Percentiles rank a stretch among this genome's conserved stretches.
Conservation (phyloP, 2,329 filamentous ascomycete species). For the Myrmaecium sp. region DNA sequence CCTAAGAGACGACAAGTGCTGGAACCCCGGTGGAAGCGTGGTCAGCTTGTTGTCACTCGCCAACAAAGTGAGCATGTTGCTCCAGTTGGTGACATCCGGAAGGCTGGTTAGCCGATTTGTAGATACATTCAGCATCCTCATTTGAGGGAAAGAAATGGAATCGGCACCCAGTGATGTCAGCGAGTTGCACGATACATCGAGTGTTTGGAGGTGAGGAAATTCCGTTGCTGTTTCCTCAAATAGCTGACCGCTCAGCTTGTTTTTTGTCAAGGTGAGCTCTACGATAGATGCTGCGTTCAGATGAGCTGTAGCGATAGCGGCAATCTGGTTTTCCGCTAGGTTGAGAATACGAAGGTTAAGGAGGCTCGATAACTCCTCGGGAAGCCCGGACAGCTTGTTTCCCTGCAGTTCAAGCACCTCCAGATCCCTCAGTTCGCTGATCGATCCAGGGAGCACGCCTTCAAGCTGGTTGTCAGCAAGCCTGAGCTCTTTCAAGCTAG, state of each 20-base stretch:
- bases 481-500: slow-evolving; percentile 59
- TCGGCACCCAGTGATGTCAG: slow-evolving; percentile 37
- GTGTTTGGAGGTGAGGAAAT: slow-evolving; percentile 51
- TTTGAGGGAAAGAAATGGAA: slow-evolving; percentile 45
- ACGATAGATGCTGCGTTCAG: too few relatives aligned
- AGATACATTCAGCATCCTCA: slow-evolving; percentile 61
- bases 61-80: slow-evolving; percentile 52
- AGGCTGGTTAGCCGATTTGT: slow-evolving; percentile 61
- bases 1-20: slow-evolving; percentile 47
- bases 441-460: slow-evolving; percentile 37
- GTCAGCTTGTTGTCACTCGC: slow-evolving; percentile 70
- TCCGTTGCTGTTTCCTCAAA: slow-evolving; percentile 50
- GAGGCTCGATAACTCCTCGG: slow-evolving; percentile 49
- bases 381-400: slow-evolving; percentile 61
- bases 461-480: slow-evolving; percentile 59
- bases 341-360: slow-evolving; percentile 58
- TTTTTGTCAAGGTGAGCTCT: too few relatives aligned
- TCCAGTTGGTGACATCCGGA: slow-evolving; percentile 61
- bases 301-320: too few relatives aligned
- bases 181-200: slow-evolving; percentile 67
- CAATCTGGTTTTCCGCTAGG: slow-evolving; percentile 61
- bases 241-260: too few relatives aligned
- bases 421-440: slow-evolving; percentile 49
- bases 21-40: slow-evolving; percentile 60
- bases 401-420: slow-evolving; percentile 68